Evolutionary conservation across 2,329 filamentous ascomycete species (phyloP), one percentile per base, ranked within the genome.

Genomic region (Xylogone sp.): DNA sequence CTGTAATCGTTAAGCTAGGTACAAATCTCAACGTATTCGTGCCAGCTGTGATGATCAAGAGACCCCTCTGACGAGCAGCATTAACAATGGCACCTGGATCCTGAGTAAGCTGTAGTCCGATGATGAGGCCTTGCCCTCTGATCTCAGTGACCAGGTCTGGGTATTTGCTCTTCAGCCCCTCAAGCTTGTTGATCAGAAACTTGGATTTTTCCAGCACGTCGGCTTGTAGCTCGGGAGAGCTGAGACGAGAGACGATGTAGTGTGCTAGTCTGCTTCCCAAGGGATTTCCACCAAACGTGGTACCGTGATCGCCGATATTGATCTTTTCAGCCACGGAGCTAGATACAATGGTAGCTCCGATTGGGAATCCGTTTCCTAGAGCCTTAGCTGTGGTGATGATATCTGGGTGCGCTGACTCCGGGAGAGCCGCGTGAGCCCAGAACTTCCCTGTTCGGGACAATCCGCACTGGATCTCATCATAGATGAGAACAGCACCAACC

Each of bases 391-490:
- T 93, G 13, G 93, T 97, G 57, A 99, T 73, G 58, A 99, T 86
- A 64, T 99, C 94, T 6, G 94, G 94, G 67, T 99, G 94, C 1
- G 91, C 90, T 58, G 88, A 85, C 60, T 78, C 74, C 31, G 89
- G 87, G 21, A 94, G 78, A 52, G 78, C 76, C 10, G 78, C 78
- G 66, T 99, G 93, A 0, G 94, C 94, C 94, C 94, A 99, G 62
- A 99, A 79, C 12, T 77, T 79, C 31, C 94, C 94, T 1, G 94
- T 97, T 48, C 94, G 86, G 21, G 86, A 84, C 29, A 99, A 77
- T 49, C 94, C 94, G 69, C 91, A 97, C 72, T 99, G 94, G 56
- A 99, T 99, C 76, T 99, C 94, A 65, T 99, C 94, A 69, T 94
- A 93, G 65, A 97, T 88, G 52, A 99, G 75, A 3, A 97, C 83